Evolutionary conservation across 805 yeast genomes (phyloP).

Genomic region (Priceomyces haplophilus): DNA sequence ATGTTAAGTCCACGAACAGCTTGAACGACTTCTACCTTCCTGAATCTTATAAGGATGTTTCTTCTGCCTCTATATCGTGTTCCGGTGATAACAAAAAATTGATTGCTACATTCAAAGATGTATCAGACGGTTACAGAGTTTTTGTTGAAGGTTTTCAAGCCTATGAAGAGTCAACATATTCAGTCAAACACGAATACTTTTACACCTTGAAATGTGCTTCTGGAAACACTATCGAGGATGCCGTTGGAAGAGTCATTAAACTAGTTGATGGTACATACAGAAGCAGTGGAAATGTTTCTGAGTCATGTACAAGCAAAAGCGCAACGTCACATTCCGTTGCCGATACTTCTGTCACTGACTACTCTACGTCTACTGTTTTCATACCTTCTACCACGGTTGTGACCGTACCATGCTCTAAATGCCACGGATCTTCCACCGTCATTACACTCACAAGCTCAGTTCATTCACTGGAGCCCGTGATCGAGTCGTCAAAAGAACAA

Average conservation of each 20-base stretch:
- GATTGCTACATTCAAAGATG: conserved; percentile 5
- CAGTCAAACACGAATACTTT: conserved; percentile 9
- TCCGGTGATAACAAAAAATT: conserved; percentile 5
- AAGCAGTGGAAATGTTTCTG: conserved; percentile 2
- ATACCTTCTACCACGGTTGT: not conserved
- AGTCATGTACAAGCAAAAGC: too few species aligned
- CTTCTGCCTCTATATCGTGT: not conserved
- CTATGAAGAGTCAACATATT: conserved; percentile 4
- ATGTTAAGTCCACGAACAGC: conserved; percentile 6
- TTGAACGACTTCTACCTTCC: conserved; percentile 17
- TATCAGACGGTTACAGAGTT: conserved; percentile 12
- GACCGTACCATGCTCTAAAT: conserved; percentile 3
- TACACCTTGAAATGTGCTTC: conserved; percentile 11
- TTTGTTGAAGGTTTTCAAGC: conserved; percentile 14
- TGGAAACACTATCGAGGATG: conserved; percentile 7
- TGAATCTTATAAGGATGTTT: conserved; percentile 5
- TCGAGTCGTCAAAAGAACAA: not conserved
- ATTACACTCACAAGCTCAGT: not conserved
- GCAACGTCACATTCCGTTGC: not conserved
- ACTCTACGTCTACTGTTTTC: not conserved
- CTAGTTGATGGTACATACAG: conserved; percentile 7
- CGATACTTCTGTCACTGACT: not conserved
- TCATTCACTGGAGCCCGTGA: not conserved
- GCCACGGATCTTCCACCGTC: not conserved
- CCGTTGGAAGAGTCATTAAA: conserved; percentile 5